Conservation (phyloP, 2,329 filamentous ascomycete genomes). For the Penicillium sp. region DNA sequence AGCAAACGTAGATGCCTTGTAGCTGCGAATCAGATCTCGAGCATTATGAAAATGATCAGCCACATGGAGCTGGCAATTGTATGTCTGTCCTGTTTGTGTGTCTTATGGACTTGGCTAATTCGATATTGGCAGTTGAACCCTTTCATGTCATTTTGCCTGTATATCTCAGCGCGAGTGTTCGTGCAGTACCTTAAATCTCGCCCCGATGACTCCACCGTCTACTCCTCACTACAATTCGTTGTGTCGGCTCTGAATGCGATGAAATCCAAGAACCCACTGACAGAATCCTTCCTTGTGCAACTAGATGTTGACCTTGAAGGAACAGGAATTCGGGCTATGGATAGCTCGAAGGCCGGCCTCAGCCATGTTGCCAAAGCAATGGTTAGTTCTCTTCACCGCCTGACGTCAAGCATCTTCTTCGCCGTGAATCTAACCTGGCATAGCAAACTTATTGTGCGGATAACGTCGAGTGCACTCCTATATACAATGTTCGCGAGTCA, state of each 20-base stretch:
- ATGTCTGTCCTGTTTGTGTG: conserved; percentile 42
- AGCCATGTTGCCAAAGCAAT: conserved; percentile 12
- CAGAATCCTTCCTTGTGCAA: conserved; percentile 92
- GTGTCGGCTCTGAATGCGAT: conserved; percentile 87
- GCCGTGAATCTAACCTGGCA: conserved; percentile 5
- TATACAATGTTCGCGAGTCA: conserved; percentile 14
- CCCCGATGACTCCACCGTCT: conserved; percentile 77
- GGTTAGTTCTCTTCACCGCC: conserved; percentile 9
- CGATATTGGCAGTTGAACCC: conserved; percentile 74
- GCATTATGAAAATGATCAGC: conserved; percentile 92
- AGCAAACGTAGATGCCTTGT: conserved; percentile 93
- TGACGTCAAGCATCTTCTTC: neutral
- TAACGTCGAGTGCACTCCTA: conserved; percentile 10
- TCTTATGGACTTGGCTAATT: conserved; percentile 17
- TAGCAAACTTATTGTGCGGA: conserved; percentile 19
- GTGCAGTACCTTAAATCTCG: conserved; percentile 94
- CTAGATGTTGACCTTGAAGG: conserved; percentile 86
- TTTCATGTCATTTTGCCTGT: conserved; percentile 92
- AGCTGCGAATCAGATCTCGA: conserved; percentile 89
- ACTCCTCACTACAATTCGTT: conserved; percentile 84
- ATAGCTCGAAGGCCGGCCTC: conserved; percentile 13
- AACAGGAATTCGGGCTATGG: conserved; percentile 36
- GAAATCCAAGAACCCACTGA: conserved; percentile 84
- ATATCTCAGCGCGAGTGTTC: conserved; percentile 93
- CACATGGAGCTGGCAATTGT: conserved; percentile 83